Evolutionary conservation across 2,329 filamentous ascomycete genomes (phyloP).

Genomic region (Chaetomium sp.): DNA sequence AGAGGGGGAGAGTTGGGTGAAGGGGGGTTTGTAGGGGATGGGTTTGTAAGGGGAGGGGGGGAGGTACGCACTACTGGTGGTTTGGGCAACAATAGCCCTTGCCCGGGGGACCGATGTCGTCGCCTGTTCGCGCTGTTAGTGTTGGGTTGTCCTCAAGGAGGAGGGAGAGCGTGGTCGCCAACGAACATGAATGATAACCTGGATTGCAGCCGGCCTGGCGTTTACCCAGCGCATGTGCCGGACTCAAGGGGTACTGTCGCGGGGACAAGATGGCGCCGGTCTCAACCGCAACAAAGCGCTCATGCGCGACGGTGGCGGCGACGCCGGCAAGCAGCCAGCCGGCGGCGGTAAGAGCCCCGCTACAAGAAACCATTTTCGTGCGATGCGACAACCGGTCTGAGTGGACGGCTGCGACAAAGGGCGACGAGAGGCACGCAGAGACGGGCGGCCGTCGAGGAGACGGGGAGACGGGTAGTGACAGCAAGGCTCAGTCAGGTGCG

Average conservation of each 20-base stretch:
- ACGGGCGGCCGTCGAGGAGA: background rate
- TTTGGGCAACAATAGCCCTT: constrained; percentile 29
- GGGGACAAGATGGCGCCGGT: constrained; percentile 31
- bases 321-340: constrained; percentile 26
- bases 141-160: background rate
- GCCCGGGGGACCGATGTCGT: constrained; percentile 29
- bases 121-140: constrained; percentile 22
- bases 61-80: constrained; percentile 29
- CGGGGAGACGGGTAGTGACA: background rate
- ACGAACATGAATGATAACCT: constrained; percentile 31
- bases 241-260: constrained; percentile 26
- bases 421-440: background rate
- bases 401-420: background rate
- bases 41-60: background rate
- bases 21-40: background rate
- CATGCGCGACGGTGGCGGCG: constrained; percentile 19
- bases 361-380: constrained; percentile 21
- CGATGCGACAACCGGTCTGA: background rate
- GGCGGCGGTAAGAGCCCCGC: constrained; percentile 15
- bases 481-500: constrained; percentile 10
- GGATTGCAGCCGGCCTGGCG: constrained; percentile 25
- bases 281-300: constrained; percentile 31
- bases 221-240: constrained; percentile 26
- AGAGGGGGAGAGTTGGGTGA: background rate
- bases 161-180: background rate